Base-by-base conservation (phyloP, 441 rosid species). In the Eruca vesicaria region DNA sequence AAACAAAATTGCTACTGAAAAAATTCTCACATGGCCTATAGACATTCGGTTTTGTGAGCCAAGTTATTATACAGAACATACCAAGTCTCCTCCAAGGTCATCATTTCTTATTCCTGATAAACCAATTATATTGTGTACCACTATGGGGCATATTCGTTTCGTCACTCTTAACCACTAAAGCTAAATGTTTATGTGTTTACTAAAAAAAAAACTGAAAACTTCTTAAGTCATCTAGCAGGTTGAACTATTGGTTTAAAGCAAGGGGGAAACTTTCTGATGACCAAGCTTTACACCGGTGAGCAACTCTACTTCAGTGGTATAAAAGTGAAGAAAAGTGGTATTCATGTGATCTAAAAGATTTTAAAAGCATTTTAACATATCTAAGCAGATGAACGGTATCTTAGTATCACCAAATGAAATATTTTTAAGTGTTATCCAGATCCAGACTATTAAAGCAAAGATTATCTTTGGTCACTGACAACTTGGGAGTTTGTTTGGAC, bases 41-140 rank as follows among this genome's bases (percentile, higher is more conserved):
- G 98, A 96, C 77, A 83, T 96, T 80, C 84, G 95, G 73, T 91
- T 91, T 78, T 96, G 98, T 80, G 97, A 86, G 77, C 95, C 98
- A 32, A 84, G 78, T 79, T 82, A 72, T 53, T 45, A 53, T 36
- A 89, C 97, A 32, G 85, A 83, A 80, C 97, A 85, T 83, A 86
- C 88, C 29, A 92, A 85, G 83, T 75, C 91, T 72, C 87, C 93
- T 79, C 94, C 98, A 71, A 88, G 95, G 97, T 95, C 72, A 65
- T 76, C 23, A 55, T 69, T 74, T 53, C 36, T 75, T 21, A 69
- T 59, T 36, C 45, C 48, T 74, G 31, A 36, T 56, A 53, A 23
- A 48, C 48, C 68, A 68, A 62, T 26, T 66, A 60, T 78, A 12
- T 66, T 19, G 69, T 52, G 52, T 43, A 28, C 28, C 41, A 59